These are phyloP conservation scores for Phytophthora foliorum DNA, from an alignment of 352 stramenopile species.

Conservation along the genomic window DNA sequence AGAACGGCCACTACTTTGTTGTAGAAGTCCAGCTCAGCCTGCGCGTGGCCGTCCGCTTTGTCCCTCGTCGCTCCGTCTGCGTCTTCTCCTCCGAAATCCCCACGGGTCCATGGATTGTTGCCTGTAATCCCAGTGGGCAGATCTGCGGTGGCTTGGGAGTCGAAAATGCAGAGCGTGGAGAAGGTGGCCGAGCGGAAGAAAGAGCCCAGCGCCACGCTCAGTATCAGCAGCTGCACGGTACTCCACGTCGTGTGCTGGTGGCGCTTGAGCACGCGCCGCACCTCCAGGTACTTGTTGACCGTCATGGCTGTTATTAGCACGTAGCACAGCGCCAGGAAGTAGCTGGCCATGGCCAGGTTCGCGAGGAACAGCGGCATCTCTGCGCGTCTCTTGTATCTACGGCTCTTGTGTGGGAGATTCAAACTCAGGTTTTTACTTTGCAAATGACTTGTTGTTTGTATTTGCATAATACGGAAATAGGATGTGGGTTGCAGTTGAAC, in stretches of 20 bases:
- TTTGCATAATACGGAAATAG: neutral
- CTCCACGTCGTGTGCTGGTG: constrained; percentile 81
- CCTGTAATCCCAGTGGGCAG: constrained; percentile 40
- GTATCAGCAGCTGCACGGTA: constrained; percentile 84
- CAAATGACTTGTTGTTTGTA: constrained; percentile 8
- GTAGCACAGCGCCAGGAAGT: constrained; percentile 91
- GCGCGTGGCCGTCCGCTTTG: constrained; percentile 32
- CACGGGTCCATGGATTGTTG: constrained; percentile 31
- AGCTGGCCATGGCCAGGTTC: constrained; percentile 89
- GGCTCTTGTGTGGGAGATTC: neutral
- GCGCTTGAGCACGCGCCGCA: constrained; percentile 73
- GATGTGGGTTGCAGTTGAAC: neutral
- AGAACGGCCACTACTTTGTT: constrained; percentile 93
- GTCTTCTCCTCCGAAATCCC: constrained; percentile 21
- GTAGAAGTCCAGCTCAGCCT: constrained; percentile 88
- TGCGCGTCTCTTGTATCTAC: neutral
- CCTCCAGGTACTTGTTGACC: constrained; percentile 77
- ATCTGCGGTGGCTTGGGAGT: constrained; percentile 75
- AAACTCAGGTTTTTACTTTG: constrained; percentile 13
- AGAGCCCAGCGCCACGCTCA: constrained; percentile 85
- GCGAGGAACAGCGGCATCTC: constrained; percentile 89
- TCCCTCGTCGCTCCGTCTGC: constrained; percentile 22
- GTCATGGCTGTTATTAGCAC: constrained; percentile 85
- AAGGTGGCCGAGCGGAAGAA: constrained; percentile 90
- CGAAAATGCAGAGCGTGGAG: constrained; percentile 89